Evolutionary conservation across 345 rosid species (phyloP), one percentile per base, ranked within the genome.

Genomic region (Kandelia obovata): DNA sequence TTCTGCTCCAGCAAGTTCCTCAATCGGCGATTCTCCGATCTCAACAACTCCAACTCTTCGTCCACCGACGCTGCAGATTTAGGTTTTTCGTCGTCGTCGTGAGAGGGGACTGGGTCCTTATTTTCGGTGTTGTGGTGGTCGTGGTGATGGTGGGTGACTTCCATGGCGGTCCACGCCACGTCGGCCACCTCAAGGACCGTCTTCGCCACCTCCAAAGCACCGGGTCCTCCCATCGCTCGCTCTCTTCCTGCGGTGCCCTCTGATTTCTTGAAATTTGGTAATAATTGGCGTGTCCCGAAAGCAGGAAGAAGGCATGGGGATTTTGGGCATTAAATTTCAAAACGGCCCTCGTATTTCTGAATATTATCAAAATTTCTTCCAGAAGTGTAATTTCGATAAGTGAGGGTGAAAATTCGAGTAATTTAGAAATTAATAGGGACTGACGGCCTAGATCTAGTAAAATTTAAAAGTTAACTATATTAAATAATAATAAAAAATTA

Each of bases 121-220:
- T 59, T 57, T 28, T 74, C 74, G 8, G 57, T 70, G 65, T 68
- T 68, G 32, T 52, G 52, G 70, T 71, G 79, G 27, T 64, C 75
- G 53, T 85, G 89, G 69, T 74, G 82, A 79, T 84, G 88, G 32
- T 91, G 93, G 64, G 75, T 73, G 61, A 75, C 62, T 78, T 91
- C 96, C 72, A 86, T 71, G 60, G 97, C 96, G 28, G 81, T 80
- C 95, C 92, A 91, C 0, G 97, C 96, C 56, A 89, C 90, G 77
- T 94, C 97, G 3, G 99, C 97, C n/a, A 94, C 98, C 74, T 94
- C 97, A 25, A 94, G 61, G 34, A 91, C 96, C 73, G 98, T 94
- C 84, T 91, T 91, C 68, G 97, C 95, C 26, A 85, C 91, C 86
- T 94, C 97, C 32, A 91, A 73, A 64, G 96, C 93, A 49, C 57